Percentiles rank a stretch among this genome's conserved stretches.
These are phyloP conservation scores for Kurtzmaniella fragi DNA, from an alignment of 805 yeast species.

Conservation along the genomic window DNA sequence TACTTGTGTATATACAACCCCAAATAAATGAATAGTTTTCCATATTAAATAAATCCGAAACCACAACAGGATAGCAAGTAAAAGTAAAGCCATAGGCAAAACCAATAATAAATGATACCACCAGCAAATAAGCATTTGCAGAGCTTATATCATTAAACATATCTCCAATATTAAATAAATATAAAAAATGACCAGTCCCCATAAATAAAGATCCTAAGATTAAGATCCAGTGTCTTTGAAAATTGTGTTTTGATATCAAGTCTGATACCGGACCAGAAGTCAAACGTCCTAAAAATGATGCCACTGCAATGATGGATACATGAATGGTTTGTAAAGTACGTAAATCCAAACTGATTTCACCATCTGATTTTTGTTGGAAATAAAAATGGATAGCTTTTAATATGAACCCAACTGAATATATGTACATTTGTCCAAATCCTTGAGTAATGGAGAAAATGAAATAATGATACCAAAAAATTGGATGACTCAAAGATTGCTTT, in stretches of 20 bases:
- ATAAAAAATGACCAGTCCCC: constrained; percentile 24
- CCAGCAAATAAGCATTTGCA: constrained; percentile 15
- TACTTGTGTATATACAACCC: constrained; percentile 30
- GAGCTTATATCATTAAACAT: constrained; percentile 8
- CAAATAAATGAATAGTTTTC: constrained; percentile 27
- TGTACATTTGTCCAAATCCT: constrained; percentile 36
- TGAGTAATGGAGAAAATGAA: constrained; percentile 25
- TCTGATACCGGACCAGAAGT: constrained; percentile 29
- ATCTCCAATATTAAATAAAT: constrained; percentile 11
- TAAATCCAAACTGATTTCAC: constrained; percentile 9
- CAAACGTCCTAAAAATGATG: constrained; percentile 27
- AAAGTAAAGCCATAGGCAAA: constrained; percentile 32
- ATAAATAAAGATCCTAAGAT: constrained; percentile 22
- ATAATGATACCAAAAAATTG: constrained; percentile 29
- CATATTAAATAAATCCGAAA: constrained; percentile 29
- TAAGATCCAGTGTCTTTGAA: constrained; percentile 30
- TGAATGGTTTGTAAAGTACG: constrained; percentile 25
- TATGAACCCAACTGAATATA: constrained; percentile 28
- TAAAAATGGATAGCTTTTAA: constrained; percentile 23
- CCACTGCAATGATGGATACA: constrained; percentile 27
- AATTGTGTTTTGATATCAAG: constrained; percentile 16
- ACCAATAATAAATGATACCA: constrained; percentile 24
- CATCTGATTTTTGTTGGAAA: constrained; percentile 6
- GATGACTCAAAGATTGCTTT: constrained; percentile 19
- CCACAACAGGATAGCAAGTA: constrained; percentile 29